A percentile compares a stretch with the other conserved stretches of the same genome.
Evolutionary conservation across 2,329 filamentous ascomycete genomes (phyloP).

Genomic region (Fusarium xyrophilum): DNA sequence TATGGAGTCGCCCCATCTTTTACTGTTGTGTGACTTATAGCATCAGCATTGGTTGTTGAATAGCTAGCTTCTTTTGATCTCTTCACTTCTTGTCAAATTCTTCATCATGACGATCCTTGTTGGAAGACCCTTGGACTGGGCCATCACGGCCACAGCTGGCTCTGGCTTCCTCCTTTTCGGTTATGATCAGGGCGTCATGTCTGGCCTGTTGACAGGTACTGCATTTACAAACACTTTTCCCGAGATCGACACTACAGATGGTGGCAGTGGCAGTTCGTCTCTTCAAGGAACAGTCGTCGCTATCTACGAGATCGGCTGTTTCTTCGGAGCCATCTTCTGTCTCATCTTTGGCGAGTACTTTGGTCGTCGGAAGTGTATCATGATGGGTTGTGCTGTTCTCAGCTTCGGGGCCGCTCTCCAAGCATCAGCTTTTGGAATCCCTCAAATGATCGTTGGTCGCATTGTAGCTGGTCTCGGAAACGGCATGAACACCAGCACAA

Average conservation of each 20-base stretch:
- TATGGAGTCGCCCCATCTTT: slow-evolving; percentile 10
- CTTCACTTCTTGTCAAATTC: too few species aligned
- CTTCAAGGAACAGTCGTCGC: slow-evolving; percentile 55
- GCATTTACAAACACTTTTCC: slow-evolving; percentile 46
- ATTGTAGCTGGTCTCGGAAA: slow-evolving; percentile 55
- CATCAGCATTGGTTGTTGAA: slow-evolving; percentile 8
- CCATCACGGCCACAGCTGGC: slow-evolving; percentile 47
- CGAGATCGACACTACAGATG: slow-evolving; percentile 47
- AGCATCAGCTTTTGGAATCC: slow-evolving; percentile 48
- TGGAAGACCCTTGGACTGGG: slow-evolving; percentile 49
- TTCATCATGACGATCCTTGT: slow-evolving; percentile 38
- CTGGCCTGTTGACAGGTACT: slow-evolving; percentile 44
- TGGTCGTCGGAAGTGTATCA: slow-evolving; percentile 51
- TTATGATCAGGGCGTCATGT: slow-evolving; percentile 46
- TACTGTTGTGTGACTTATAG: background rate
- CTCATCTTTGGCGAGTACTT: slow-evolving; percentile 52
- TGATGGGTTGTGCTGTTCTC: slow-evolving; percentile 51
- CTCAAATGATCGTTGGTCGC: slow-evolving; percentile 54
- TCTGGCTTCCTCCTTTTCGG: slow-evolving; percentile 49
- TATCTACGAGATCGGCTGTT: slow-evolving; percentile 58
- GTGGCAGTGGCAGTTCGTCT: slow-evolving; percentile 51
- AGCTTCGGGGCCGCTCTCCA: slow-evolving; percentile 54
- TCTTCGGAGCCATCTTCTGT: slow-evolving; percentile 53
- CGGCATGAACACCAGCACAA: slow-evolving; percentile 57
- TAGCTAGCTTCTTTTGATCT: slow-evolving; percentile 15